These are phyloP conservation scores for Gossypium anomalum DNA, from an alignment of 345 rosid species.

Conservation along the genomic window DNA sequence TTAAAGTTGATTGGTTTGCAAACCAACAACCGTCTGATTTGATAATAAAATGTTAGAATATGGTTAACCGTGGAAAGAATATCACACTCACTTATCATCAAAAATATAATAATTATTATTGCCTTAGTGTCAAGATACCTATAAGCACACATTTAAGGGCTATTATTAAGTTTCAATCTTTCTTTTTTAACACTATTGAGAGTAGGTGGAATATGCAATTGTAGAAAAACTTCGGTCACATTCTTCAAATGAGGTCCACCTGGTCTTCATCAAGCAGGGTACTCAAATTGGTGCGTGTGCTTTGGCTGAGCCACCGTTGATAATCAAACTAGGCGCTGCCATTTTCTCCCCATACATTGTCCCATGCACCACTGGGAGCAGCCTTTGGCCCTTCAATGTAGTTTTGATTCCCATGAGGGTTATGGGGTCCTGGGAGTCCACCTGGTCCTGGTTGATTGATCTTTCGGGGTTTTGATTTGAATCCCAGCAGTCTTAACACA, in stretches of 20 bases:
- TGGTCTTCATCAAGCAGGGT: background rate
- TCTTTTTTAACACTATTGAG: background rate
- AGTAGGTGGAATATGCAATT: background rate
- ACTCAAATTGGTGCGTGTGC: background rate
- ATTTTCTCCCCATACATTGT: conserved; percentile 71
- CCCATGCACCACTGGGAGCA: conserved; percentile 81
- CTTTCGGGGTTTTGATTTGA: conserved; percentile 65
- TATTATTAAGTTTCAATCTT: background rate
- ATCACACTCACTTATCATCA: background rate
- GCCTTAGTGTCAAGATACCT: background rate
- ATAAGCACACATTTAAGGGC: background rate
- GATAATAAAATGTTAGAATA: no score
- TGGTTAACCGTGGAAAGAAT: background rate
- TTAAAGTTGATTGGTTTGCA: no score
- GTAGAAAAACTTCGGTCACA: background rate
- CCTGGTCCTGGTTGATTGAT: conserved; percentile 59
- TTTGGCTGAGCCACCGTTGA: background rate
- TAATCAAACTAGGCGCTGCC: conserved; percentile 21
- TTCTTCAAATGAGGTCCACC: background rate
- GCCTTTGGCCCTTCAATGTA: conserved; percentile 69
- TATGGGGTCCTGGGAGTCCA: conserved; percentile 58
- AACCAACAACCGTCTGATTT: no score
- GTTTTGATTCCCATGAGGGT: conserved; percentile 52
- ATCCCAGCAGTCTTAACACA: conserved; percentile 76
- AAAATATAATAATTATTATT: background rate